phyloP scores from a whole-genome alignment of 2,329 filamentous ascomycete genomes.

The Claviceps maximensis region DNA sequence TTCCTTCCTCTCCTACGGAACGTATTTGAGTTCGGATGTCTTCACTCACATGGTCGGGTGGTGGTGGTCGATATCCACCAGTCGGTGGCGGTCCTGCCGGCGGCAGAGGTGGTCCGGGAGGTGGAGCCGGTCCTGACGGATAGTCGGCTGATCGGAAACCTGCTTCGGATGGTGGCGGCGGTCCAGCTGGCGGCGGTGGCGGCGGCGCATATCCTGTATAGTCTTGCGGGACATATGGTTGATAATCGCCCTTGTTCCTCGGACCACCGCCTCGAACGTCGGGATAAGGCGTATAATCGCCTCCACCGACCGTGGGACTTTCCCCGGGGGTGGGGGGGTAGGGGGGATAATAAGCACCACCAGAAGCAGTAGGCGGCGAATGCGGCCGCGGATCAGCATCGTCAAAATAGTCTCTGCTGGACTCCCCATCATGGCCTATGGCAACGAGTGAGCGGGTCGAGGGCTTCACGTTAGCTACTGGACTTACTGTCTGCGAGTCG shows the following conservation, averaged over 20 bases:
- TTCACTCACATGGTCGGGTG: slow-evolving; percentile 34
- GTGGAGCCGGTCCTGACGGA: slow-evolving; percentile 7
- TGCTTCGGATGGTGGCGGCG: slow-evolving; percentile 11
- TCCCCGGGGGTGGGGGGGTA: slow-evolving; percentile 20
- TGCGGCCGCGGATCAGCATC: slow-evolving; percentile 23
- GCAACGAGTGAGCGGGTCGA: background rate
- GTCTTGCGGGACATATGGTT: slow-evolving; percentile 29
- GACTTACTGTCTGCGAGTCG: background rate
- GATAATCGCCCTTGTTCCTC: slow-evolving; percentile 19
- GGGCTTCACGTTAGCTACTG: background rate
- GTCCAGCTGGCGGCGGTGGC: slow-evolving; percentile 20
- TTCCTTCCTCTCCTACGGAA: slow-evolving; percentile 16
- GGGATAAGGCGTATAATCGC: slow-evolving; percentile 11
- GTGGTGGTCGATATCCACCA: slow-evolving; percentile 21
- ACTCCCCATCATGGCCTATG: slow-evolving; percentile 24
- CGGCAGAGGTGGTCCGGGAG: slow-evolving; percentile 18
- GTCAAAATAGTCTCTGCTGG: slow-evolving; percentile 23
- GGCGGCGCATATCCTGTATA: slow-evolving; percentile 28
- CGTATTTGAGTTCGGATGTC: slow-evolving; percentile 16
- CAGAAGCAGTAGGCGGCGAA: slow-evolving; percentile 37
- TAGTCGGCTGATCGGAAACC: slow-evolving; percentile 8
- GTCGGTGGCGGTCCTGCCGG: slow-evolving; percentile 21
- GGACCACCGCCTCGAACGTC: slow-evolving; percentile 16
- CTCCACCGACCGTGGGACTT: slow-evolving; percentile 5
- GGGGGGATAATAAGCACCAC: slow-evolving; percentile 35